These are phyloP conservation scores for Rosa hybrid DNA, from an alignment of 331 rosid species.

Conservation along the genomic window DNA sequence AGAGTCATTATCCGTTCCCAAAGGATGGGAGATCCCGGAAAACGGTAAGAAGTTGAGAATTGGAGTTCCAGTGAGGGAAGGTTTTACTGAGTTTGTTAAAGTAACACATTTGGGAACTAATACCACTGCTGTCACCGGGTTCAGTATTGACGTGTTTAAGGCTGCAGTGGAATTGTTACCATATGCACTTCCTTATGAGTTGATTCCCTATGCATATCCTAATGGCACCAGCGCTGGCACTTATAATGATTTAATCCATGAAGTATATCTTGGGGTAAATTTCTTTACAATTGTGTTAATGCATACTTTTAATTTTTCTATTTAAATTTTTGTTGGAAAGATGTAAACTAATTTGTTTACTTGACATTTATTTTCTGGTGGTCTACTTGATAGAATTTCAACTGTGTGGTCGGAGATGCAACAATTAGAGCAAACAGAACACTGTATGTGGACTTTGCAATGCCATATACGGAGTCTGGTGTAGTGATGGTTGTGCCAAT, in stretches of 20 bases:
- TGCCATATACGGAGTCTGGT: slow-evolving; percentile 27
- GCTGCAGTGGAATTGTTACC: background rate
- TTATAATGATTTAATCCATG: slow-evolving; percentile 19
- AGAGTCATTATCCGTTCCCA: background rate
- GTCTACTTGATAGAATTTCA: slow-evolving; percentile 4
- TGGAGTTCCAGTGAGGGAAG: background rate
- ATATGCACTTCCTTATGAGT: background rate
- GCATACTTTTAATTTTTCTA: too few species aligned
- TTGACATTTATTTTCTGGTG: background rate
- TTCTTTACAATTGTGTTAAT: background rate
- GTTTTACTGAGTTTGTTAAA: background rate
- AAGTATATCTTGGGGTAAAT: slow-evolving; percentile 25
- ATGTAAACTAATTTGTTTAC: background rate
- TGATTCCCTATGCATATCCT: background rate
- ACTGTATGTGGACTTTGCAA: slow-evolving; percentile 20
- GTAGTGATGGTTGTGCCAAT: slow-evolving; percentile 16
- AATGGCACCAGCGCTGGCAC: background rate
- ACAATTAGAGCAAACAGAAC: slow-evolving; percentile 27
- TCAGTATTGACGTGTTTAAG: background rate
- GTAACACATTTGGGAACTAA: background rate
- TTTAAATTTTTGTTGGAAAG: too few species aligned
- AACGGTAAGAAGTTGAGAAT: background rate
- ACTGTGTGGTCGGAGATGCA: slow-evolving; percentile 23
- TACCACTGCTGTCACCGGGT: background rate
- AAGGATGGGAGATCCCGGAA: background rate